Conservation (phyloP, 2,329 filamentous ascomycete species). For the Colletotrichum caudatum region DNA sequence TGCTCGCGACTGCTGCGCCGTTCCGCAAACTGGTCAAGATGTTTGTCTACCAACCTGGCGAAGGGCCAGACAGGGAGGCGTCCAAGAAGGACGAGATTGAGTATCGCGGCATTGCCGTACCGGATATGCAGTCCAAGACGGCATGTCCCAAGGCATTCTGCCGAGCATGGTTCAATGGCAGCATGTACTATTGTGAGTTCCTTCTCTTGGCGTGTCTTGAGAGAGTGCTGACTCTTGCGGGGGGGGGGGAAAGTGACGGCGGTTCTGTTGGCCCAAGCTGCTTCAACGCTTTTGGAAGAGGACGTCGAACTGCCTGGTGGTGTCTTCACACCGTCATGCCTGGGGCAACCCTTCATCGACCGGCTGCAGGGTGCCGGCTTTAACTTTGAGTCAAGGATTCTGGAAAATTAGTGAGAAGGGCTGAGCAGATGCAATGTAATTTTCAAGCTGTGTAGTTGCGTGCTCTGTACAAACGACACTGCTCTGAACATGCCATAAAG, state of each 20-base stretch:
- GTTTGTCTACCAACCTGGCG: slow-evolving; percentile 64
- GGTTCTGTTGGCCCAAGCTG: slow-evolving; percentile 72
- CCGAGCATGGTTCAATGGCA: slow-evolving; percentile 68
- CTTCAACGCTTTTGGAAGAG: slow-evolving; percentile 73
- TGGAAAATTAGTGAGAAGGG: slow-evolving; percentile 45
- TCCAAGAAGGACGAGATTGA: slow-evolving; percentile 70
- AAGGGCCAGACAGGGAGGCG: slow-evolving; percentile 65
- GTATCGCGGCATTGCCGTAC: slow-evolving; percentile 73
- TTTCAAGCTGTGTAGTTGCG: slow-evolving; percentile 28
- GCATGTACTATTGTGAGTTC: slow-evolving; percentile 72
- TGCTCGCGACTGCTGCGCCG: slow-evolving; percentile 60
- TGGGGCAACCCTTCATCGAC: slow-evolving; percentile 76
- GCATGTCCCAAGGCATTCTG: slow-evolving; percentile 64
- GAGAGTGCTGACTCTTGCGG: slow-evolving; percentile 18
- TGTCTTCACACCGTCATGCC: slow-evolving; percentile 77
- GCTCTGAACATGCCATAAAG: neutral
- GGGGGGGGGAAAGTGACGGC: slow-evolving; percentile 75
- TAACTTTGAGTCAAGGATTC: slow-evolving; percentile 67
- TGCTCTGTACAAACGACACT: neutral
- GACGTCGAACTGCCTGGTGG: slow-evolving; percentile 72
- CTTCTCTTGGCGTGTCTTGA: neutral
- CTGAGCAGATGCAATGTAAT: neutral
- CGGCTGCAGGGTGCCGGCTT: slow-evolving; percentile 71
- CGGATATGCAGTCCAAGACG: slow-evolving; percentile 61
- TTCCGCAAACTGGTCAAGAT: slow-evolving; percentile 59